These are phyloP conservation scores for Panicum miliaceum DNA, from an alignment of 176 grass and related monocot genomes.

Conservation along the genomic window DNA sequence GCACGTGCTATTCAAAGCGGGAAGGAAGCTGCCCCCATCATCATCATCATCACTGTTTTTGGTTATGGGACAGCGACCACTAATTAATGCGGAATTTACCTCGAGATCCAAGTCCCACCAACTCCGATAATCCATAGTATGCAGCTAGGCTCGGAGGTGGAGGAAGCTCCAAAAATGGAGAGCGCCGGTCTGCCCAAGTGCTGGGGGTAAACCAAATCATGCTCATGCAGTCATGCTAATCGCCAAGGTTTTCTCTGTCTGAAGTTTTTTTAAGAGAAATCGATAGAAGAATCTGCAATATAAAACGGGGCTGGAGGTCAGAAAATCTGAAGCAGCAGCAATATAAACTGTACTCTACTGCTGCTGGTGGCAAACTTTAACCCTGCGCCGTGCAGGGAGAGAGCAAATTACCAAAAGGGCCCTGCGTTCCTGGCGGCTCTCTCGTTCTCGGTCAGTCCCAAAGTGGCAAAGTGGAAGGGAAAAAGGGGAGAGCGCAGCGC, in stretches of 20 bases:
- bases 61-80: conserved; percentile 7
- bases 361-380: background rate
- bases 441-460: background rate
- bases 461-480: background rate
- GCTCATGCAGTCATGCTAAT: background rate
- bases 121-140: background rate
- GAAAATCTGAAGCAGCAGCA: background rate
- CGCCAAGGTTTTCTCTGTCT: background rate
- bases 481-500: background rate
- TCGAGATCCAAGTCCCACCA: conserved; percentile 50
- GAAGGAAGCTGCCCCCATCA: conserved; percentile 12
- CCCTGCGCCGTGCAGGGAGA: background rate
- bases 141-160: background rate
- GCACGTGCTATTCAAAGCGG: conserved; percentile 8
- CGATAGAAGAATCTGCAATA: background rate
- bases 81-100: conserved; percentile 52
- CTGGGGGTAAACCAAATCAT: background rate
- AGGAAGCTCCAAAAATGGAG: background rate
- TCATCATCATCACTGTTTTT: background rate
- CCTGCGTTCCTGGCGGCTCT: conserved; percentile 14
- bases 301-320: conserved; percentile 6
- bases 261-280: background rate
- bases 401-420: conserved; percentile 26
- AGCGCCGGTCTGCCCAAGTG: background rate
- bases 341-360: conserved; percentile 16